phyloP scores from a whole-genome alignment of 2,329 filamentous ascomycete genomes.

The Piedraia hortae region DNA sequence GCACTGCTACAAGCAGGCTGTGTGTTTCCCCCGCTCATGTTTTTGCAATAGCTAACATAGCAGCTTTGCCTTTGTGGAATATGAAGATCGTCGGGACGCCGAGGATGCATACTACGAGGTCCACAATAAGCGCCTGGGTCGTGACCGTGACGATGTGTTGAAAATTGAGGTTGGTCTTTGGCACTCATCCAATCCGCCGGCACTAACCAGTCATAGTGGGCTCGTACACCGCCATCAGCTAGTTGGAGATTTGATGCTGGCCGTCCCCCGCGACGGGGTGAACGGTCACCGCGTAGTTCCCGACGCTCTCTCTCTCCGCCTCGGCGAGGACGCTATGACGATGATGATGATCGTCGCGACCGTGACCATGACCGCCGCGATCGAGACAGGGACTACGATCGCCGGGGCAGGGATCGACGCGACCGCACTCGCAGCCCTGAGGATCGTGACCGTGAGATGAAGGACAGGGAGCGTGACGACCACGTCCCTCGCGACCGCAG shows the following conservation, averaged over 20 bases:
- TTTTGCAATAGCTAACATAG: background rate
- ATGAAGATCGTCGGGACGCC: conserved; percentile 91
- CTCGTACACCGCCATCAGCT: conserved; percentile 84
- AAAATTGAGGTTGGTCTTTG: conserved; percentile 65
- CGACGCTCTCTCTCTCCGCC: conserved; percentile 29
- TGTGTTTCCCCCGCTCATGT: conserved; percentile 26
- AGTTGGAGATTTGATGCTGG: conserved; percentile 97
- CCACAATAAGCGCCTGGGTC: conserved; percentile 96
- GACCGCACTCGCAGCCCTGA: conserved; percentile 40
- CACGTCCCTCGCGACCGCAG: conserved; percentile 41
- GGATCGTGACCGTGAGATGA: conserved; percentile 34
- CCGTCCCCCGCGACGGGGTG: conserved; percentile 36
- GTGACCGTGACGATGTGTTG: conserved; percentile 60
- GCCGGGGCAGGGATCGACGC: conserved; percentile 37
- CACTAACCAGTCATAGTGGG: conserved; percentile 49
- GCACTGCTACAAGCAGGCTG: conserved; percentile 83
- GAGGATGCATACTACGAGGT: conserved; percentile 99
- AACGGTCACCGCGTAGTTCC: conserved; percentile 38
- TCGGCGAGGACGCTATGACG: too few relatives aligned
- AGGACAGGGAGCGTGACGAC: conserved; percentile 21
- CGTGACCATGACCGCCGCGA: conserved; percentile 36
- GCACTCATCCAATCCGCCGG: conserved; percentile 1
- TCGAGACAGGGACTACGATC: conserved; percentile 42
- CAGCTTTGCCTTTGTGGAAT: conserved; percentile 94
- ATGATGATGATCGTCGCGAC: too few relatives aligned